A percentile compares a stretch with the other conserved stretches of the same genome.
phyloP scores from a whole-genome alignment of 2,329 filamentous ascomycete genomes.

The Venturia nashicola region DNA sequence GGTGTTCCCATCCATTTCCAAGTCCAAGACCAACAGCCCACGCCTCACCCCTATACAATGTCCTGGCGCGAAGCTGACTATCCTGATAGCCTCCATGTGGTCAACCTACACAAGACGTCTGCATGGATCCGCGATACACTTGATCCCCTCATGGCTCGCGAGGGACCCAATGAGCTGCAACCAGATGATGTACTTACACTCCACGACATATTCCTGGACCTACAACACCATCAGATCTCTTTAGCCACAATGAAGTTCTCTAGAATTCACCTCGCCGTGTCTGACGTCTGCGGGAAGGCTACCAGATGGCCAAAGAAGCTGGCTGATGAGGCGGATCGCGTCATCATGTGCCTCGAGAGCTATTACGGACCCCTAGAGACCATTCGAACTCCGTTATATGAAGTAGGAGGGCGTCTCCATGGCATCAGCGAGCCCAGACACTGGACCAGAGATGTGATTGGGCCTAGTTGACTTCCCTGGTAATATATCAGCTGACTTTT shows the following conservation, averaged over 20 bases:
- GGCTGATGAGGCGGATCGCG: conserved; percentile 30
- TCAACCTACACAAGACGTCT: conserved; percentile 23
- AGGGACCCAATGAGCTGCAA: conserved; percentile 29
- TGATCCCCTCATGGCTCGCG: conserved; percentile 31
- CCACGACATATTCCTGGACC: conserved; percentile 26
- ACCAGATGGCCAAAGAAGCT: conserved; percentile 35
- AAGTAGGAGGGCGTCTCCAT: conserved; percentile 29
- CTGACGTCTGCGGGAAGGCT: conserved; percentile 29
- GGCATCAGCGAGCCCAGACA: conserved; percentile 28
- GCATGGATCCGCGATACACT: conserved; percentile 37
- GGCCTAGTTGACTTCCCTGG: conserved; percentile 7
- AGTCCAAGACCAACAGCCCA: neutral
- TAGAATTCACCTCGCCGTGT: conserved; percentile 33
- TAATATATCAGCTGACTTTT: neutral
- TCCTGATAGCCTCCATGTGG: conserved; percentile 15
- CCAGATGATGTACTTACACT: conserved; percentile 32
- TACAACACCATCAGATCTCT: conserved; percentile 6
- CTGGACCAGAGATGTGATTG: conserved; percentile 24
- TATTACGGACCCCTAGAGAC: conserved; percentile 26
- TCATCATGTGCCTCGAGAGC: neutral
- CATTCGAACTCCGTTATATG: conserved; percentile 29
- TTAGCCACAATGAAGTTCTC: conserved; percentile 23
- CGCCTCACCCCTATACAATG: neutral
- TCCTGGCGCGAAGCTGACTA: conserved; percentile 11
- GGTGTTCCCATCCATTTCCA: neutral